Base-by-base conservation (phyloP, 108 stramenopile species). In the Epithemia pelagica region DNA sequence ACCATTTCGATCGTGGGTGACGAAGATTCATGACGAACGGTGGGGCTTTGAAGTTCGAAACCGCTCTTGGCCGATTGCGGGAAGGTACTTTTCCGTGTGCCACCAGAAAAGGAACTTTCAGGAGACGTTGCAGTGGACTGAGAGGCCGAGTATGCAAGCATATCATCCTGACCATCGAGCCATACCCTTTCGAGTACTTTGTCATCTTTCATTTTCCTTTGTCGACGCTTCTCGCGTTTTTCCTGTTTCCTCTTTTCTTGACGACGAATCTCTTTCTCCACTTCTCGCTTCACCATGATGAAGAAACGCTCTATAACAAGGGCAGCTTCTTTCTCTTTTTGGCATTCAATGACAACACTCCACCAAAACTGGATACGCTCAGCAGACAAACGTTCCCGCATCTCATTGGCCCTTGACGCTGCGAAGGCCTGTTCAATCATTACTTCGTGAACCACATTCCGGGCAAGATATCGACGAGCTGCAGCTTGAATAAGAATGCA, bases 291-390 rank as follows among this genome's bases (percentile, higher is more conserved):
- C 10, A 91, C 85, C 65, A 59, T 69, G 28, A 82, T 73, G 71
- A 91, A 91, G 61, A 91, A 91, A 24, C 85, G 60, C 58, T 91
- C 82, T 52, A 91, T 91, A 1, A 82, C 72, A 19, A 80, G 61
- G 24, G 90, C 90, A 37, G 90, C 90, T 54, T 69, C 59, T 52
- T 79, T 73, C 61, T 80, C 78, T 33, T 77, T 87, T 19, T 65
- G 66, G 37, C 58, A 75, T 57, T 72, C 78, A 56, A 84, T 37
- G 23, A 75, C 74, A 28, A 76, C 76, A 22, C 74, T 32, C 87
- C 88, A 92, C 81, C 79, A 84, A 21, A 80, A 71, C 65, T 90
- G 88, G 53, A 92, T 72, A 25, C 64, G 71, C 25, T 65, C 81
- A 3, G 80, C 81, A 37, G 91, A 78, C 69, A 75, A 83, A 62